Evolutionary conservation across 1,284 basidiomycete genomes (phyloP), one percentile per base, ranked within the genome.

Genomic region (Leccinum angustisporum): DNA sequence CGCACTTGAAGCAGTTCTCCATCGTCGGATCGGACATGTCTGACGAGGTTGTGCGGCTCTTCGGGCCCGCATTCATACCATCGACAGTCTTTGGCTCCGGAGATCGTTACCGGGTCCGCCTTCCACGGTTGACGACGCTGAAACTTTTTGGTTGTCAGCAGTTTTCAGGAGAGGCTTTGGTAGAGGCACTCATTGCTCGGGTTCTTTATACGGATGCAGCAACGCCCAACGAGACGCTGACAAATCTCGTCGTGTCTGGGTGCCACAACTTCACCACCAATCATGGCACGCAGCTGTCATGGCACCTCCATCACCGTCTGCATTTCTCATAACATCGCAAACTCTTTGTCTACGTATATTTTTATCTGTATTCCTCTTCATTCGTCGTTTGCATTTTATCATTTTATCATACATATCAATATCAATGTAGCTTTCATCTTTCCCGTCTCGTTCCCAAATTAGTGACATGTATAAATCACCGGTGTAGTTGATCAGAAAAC

Each of bases 1-100:
- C 71, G 1, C 61, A 72, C 33, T 76, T 91, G 56, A 81, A 83
- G 67, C 81, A 84, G 57, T 91, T 91, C 70, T 78, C 81, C 57
- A 90, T 91, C 67, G 84, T 86, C 63, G 90, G 86, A 18, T 90
- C 87, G 9, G 90, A 91, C 72, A 88, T 91, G 89, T 87, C 87
- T 31, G 80, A 91, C 75, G 83, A 78, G 53, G 90, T 91, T 61
- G 78, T 91, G 43, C 73, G 73, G 31, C 75, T 88, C 63, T 76
- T 91, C 38, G 78, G 77, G 56, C 86, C 85, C 10, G 61, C 68
- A 54, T 54, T 56, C 46, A 34, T 66, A 3, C n/a, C 52, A 54
- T 18, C 27, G 30, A 18, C 62, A 2, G 18, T 27, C 25, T 33
- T 60, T 48, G 59, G 65, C 55, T 51, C 54, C 62, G 40, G 38